Evolutionary conservation across 371 early-diverging fungal species (phyloP), one percentile per base, ranked within the genome.

Genomic region (Apophysomyces variabilis): DNA sequence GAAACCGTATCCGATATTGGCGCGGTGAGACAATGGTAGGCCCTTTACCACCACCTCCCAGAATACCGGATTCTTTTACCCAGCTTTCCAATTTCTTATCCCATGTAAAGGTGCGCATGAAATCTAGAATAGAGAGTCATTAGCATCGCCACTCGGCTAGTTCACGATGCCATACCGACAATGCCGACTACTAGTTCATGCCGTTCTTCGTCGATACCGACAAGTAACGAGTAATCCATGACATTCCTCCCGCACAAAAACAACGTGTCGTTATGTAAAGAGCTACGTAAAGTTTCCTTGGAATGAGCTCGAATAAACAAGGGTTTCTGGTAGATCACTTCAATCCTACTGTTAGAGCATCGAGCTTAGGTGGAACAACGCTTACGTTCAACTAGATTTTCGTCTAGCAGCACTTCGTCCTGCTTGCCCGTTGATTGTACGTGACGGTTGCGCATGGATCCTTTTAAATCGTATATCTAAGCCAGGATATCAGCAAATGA

Each of bases 41-140:
- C 43, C 91, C 93, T 62, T 90, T 91, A 13, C 95, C 93, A 14
- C 94, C 93, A 3, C 94, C 93, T 18, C 95, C 93, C 39, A 96
- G 70, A 58, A 94, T 85, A 7, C 91, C 92, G 0, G 95, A 87
- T 71, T 96, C 96, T 79, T 97, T 98, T 39, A 96, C 96, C 94
- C 95, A 95, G 63, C 89, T 93, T 71, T 98, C 99, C n/a, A 98
- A 69, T 70, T 92, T 93, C 79, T 97, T 98, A 74, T 96, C 96
- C 97, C 97, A 97, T 0, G 98, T 98, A 72, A 94, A 98, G 0
- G 96, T 94, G 38, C 98, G 89, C 59, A 98, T 96, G 75, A 95
- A 97, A 73, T 98, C 98, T 87, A 54, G 16, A n/a, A 18, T 6
- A 50, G 44, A 16, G 7, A 45, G 38, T 32, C 32, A 43, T 38